phyloP scores from a whole-genome alignment of 2,329 filamentous ascomycete genomes.

The Arthrinium phaeospermum region DNA sequence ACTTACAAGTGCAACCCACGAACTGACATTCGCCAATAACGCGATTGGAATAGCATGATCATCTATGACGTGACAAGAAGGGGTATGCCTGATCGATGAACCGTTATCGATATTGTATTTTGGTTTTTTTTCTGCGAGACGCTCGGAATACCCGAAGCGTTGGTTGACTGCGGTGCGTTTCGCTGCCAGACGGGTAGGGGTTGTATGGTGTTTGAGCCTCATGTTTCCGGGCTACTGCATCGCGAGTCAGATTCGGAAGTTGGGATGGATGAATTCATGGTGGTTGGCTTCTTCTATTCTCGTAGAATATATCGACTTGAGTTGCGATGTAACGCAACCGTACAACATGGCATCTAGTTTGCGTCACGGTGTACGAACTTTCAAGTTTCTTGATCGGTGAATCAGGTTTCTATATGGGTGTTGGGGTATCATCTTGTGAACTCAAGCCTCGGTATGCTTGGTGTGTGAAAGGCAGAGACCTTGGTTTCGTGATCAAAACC shows the following conservation, averaged over 20 bases:
- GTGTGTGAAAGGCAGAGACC: neutral
- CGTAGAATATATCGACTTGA: neutral
- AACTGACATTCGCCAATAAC: neutral
- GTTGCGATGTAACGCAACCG: neutral
- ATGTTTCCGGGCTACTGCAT: constrained; percentile 7
- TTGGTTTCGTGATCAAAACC: constrained; percentile 67
- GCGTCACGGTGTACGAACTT: neutral
- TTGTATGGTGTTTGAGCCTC: neutral
- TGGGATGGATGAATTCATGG: neutral
- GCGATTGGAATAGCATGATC: neutral
- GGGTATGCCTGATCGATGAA: neutral
- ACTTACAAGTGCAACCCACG: neutral
- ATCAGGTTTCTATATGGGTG: neutral
- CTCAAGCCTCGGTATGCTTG: neutral
- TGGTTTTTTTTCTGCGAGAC: neutral
- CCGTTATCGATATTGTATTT: neutral
- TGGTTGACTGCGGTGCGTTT: constrained; percentile 1
- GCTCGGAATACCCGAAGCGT: neutral
- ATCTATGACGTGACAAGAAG: neutral
- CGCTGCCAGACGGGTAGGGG: neutral
- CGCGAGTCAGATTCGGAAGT: neutral
- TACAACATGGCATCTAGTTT: neutral
- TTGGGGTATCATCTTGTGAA: neutral
- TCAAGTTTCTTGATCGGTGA: neutral
- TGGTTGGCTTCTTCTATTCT: neutral